These are phyloP conservation scores for Macrolepiota fuliginosa DNA, from an alignment of 768 basidiomycete species.

Conservation along the genomic window DNA sequence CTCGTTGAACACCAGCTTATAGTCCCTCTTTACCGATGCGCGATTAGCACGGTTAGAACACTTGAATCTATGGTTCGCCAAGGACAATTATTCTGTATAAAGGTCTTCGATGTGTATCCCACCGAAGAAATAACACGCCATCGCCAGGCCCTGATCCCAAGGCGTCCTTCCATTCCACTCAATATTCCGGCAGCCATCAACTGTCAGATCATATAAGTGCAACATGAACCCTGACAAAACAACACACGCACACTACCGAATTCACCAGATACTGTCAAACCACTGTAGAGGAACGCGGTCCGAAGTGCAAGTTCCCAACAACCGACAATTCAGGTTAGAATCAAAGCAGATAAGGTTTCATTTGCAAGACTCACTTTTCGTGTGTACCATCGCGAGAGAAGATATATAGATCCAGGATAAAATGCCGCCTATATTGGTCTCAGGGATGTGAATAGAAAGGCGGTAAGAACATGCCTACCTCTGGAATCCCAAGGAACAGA, in stretches of 20 bases:
- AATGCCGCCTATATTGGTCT: constrained; percentile 40
- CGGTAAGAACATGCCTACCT: constrained; percentile 23
- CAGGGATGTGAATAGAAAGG: not conserved
- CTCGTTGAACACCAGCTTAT: no score
- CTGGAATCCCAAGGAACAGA: constrained; percentile 62
- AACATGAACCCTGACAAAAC: not conserved
- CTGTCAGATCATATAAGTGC: constrained; percentile 24
- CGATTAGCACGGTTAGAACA: no score
- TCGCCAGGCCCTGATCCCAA: constrained; percentile 69
- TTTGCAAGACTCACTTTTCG: constrained; percentile 38
- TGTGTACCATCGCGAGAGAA: constrained; percentile 56
- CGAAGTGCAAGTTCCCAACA: constrained; percentile 63
- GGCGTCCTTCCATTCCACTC: constrained; percentile 61
- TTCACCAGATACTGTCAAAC: constrained; percentile 62
- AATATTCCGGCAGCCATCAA: constrained; percentile 77
- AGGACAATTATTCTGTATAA: no score
- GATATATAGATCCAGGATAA: constrained; percentile 53
- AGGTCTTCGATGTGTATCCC: not conserved
- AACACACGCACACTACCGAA: constrained; percentile 54
- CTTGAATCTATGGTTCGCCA: no score
- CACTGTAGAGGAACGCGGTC: constrained; percentile 57
- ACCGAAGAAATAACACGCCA: constrained; percentile 37
- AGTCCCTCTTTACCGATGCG: no score
- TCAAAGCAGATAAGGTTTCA: not conserved
- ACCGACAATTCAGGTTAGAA: constrained; percentile 6